These are phyloP conservation scores for Penstemon barbatus DNA, from an alignment of 257 asterid genomes.

Conservation along the genomic window DNA sequence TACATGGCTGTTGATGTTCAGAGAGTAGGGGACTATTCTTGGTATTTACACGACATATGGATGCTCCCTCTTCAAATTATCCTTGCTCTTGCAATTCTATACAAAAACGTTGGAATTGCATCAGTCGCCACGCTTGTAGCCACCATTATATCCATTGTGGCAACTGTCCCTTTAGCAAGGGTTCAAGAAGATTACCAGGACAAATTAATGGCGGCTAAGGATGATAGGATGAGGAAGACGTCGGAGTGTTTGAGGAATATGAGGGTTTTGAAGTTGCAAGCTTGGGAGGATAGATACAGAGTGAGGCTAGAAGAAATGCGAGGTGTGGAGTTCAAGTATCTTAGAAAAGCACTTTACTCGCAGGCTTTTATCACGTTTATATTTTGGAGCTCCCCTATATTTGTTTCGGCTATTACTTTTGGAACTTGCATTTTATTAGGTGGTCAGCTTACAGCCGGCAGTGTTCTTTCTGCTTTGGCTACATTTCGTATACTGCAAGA, in stretches of 20 bases:
- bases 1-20: conserved; percentile 86
- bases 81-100: conserved; percentile 69
- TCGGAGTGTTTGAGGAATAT: conserved; percentile 72
- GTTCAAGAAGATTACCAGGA: conserved; percentile 70
- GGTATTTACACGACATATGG: conserved; percentile 82
- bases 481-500: conserved; percentile 77
- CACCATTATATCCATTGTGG: conserved; percentile 63
- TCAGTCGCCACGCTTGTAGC: conserved; percentile 66
- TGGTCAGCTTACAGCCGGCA: conserved; percentile 74
- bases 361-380: conserved; percentile 72
- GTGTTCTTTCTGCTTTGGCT: conserved; percentile 76
- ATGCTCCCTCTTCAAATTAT: conserved; percentile 72
- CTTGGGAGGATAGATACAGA: conserved; percentile 80
- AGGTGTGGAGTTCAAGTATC: conserved; percentile 65
- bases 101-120: conserved; percentile 76
- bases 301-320: conserved; percentile 68
- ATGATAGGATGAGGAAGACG: conserved; percentile 77
- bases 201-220: conserved; percentile 74
- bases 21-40: conserved; percentile 76
- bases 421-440: conserved; percentile 71
- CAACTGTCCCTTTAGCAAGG: conserved; percentile 67
- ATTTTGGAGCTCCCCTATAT: conserved; percentile 82
- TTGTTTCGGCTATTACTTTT: conserved; percentile 69
- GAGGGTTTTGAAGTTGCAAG: conserved; percentile 75
- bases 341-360: conserved; percentile 66